Evolutionary conservation across 192 early-diverging fungal species (phyloP), one percentile per base, ranked within the genome.

Genomic region (Backusella macrospora): DNA sequence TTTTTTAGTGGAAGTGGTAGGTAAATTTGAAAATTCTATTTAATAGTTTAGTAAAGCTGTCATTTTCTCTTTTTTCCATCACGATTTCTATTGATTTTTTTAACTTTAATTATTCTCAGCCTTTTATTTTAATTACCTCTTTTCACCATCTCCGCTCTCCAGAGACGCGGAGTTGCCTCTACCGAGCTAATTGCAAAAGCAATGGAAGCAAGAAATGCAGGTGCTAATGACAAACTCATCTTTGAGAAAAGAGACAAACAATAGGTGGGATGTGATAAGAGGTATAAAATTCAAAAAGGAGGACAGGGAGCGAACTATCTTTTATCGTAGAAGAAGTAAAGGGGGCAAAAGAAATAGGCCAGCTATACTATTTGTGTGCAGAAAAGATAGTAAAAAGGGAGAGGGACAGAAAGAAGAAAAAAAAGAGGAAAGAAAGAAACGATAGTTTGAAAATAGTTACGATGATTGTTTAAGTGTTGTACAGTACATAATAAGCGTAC

Each of bases 181-280:
- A 40, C 40, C 10, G 65, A 66, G 37, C 43, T 40, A 18, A 40
- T 40, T 16, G 40, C 40, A 21, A 66, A 26, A 13, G 65, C 65
- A 39, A 66, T 66, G 65, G 65, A 66, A 43, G 65, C 37, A 66
- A 66, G 65, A 66, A 66, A 42, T 38, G 37, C 40, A 21, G 40
- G 18, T 21, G 38, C n/a, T 15, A 66, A 64, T 64, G 52, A 59
- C 52, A 64, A 66, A 42, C 65, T 66, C 65, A 66, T 66, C 38
- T 66, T 40, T 37, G 34, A 64, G 37, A 37, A 64, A 64, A 64
- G 6, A 64, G n/a, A 65, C 12, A 40, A 40, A 18, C 10, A 40
- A n/a, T 39, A n/a, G 18, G 16, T 39, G 64, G 16, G 5, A 23
- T 66, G n/a, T 66, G 10, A 6, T 66, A 21, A 42, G 18, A 21